A percentile compares a stretch with the other conserved stretches of the same genome.
These are phyloP conservation scores for Mariannaea elegans DNA, from an alignment of 2,329 filamentous ascomycete species.

Conservation along the genomic window DNA sequence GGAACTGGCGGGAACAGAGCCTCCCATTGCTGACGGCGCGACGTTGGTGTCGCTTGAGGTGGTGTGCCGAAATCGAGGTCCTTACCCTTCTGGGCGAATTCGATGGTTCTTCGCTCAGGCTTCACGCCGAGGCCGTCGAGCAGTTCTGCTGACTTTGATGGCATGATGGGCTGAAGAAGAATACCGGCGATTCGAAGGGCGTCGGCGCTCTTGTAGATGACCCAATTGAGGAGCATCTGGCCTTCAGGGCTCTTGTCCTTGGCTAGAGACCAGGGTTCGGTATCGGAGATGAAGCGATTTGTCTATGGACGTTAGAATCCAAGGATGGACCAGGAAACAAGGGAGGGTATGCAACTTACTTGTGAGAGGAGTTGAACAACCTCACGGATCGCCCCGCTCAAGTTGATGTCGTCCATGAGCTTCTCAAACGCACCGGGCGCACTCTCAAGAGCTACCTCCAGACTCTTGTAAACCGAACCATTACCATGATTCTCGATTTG, in stretches of 20 bases:
- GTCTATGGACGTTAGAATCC: slow-evolving; percentile 42
- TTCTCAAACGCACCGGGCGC: slow-evolving; percentile 46
- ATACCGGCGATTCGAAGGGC: slow-evolving; percentile 82
- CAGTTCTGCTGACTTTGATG: slow-evolving; percentile 74
- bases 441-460: slow-evolving; percentile 35
- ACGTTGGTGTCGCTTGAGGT: background rate
- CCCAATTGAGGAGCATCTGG: slow-evolving; percentile 58
- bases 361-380: slow-evolving; percentile 70
- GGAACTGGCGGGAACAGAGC: slow-evolving; percentile 60
- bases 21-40: background rate
- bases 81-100: slow-evolving; percentile 66
- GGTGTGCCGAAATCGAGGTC: slow-evolving; percentile 75
- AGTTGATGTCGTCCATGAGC: slow-evolving; percentile 71
- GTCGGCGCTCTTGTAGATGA: slow-evolving; percentile 78
- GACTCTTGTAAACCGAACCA: slow-evolving; percentile 36
- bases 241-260: slow-evolving; percentile 48
- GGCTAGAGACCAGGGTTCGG: slow-evolving; percentile 73
- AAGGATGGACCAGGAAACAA: background rate
- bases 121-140: slow-evolving; percentile 82
- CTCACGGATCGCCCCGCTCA: slow-evolving; percentile 70
- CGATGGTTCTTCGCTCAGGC: slow-evolving; percentile 67
- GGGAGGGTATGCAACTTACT: slow-evolving; percentile 49
- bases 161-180: slow-evolving; percentile 91
- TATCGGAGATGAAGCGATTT: slow-evolving; percentile 62
- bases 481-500: background rate